Conservation (phyloP, 2,329 filamentous ascomycete species). For the Microsporum canis region DNA sequence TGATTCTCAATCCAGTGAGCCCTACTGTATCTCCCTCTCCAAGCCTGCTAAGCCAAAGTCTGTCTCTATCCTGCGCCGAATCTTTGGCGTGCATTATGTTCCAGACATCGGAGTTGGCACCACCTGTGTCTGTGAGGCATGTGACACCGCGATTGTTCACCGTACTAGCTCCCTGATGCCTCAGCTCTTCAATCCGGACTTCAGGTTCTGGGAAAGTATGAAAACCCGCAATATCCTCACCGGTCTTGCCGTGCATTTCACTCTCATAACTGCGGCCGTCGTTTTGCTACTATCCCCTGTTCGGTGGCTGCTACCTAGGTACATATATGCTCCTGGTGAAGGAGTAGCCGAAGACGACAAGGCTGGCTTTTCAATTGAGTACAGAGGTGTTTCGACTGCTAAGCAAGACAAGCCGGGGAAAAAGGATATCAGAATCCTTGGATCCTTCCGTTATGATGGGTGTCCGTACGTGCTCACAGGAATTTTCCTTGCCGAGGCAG, state of each 20-base stretch:
- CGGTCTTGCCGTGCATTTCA: conserved; percentile 41
- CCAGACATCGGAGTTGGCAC: conserved; percentile 49
- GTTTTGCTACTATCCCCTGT: conserved; percentile 43
- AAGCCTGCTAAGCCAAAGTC: conserved; percentile 22
- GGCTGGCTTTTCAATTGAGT: conserved; percentile 30
- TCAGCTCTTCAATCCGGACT: conserved; percentile 47
- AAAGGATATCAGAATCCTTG: conserved; percentile 31
- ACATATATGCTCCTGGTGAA: conserved; percentile 41
- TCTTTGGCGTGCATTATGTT: conserved; percentile 44
- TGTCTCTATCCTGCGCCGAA: conserved; percentile 16
- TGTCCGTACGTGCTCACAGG: conserved; percentile 36
- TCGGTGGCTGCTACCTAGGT: conserved; percentile 39
- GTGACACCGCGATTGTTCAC: conserved; percentile 48
- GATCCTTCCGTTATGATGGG: conserved; percentile 33
- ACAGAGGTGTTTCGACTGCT: conserved; percentile 36
- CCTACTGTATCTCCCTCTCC: conserved; percentile 36
- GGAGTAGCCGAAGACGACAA: conserved; percentile 38
- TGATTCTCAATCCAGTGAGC: conserved; percentile 34
- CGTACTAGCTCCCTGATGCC: conserved; percentile 49
- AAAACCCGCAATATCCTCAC: conserved; percentile 39
- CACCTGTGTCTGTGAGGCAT: conserved; percentile 40
- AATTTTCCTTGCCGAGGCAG: conserved; percentile 34
- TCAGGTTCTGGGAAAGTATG: conserved; percentile 48
- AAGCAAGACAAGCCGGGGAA: conserved; percentile 22
- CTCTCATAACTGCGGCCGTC: conserved; percentile 35